A percentile compares a stretch with the other conserved stretches of the same genome.
These are phyloP conservation scores for Diospyros lotus DNA, from an alignment of 148 eudicot species.

Conservation along the genomic window DNA sequence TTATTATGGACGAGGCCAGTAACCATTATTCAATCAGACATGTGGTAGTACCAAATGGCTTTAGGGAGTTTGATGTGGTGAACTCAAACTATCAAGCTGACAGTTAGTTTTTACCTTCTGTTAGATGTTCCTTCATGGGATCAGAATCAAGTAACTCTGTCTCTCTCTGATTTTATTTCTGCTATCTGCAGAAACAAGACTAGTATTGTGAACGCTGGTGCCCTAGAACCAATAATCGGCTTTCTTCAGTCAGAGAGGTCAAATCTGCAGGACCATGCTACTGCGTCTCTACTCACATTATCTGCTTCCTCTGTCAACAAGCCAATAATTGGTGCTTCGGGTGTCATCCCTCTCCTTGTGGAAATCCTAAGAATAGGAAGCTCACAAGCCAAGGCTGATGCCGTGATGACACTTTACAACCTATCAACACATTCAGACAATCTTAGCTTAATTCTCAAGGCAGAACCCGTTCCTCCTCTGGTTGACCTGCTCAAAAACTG, in stretches of 20 bases:
- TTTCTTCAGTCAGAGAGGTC: constrained; percentile 52
- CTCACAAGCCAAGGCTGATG: constrained; percentile 74
- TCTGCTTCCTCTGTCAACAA: constrained; percentile 84
- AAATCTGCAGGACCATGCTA: constrained; percentile 74
- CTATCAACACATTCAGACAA: constrained; percentile 70
- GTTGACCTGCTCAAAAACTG: constrained; percentile 57
- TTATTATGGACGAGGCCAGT: neutral
- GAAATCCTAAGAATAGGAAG: constrained; percentile 51
- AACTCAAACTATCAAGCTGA: too few species aligned
- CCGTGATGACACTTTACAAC: constrained; percentile 84
- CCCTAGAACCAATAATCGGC: constrained; percentile 64
- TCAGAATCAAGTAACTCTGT: neutral
- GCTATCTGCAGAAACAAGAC: constrained; percentile 66
- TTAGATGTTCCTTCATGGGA: neutral
- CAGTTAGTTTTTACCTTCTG: neutral
- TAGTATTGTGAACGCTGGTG: constrained; percentile 81
- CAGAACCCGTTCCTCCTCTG: constrained; percentile 59
- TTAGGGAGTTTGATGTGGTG: too few species aligned
- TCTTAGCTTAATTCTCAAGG: constrained; percentile 41
- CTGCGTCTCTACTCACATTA: constrained; percentile 77
- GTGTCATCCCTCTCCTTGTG: constrained; percentile 83
- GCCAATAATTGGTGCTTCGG: constrained; percentile 61
- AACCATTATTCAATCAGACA: too few species aligned
- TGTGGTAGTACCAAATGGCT: too few species aligned
- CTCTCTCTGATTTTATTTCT: constrained; percentile 15